phyloP scores from a whole-genome alignment of 2,329 filamentous ascomycete genomes.

The Dothideomycetes sp. region DNA sequence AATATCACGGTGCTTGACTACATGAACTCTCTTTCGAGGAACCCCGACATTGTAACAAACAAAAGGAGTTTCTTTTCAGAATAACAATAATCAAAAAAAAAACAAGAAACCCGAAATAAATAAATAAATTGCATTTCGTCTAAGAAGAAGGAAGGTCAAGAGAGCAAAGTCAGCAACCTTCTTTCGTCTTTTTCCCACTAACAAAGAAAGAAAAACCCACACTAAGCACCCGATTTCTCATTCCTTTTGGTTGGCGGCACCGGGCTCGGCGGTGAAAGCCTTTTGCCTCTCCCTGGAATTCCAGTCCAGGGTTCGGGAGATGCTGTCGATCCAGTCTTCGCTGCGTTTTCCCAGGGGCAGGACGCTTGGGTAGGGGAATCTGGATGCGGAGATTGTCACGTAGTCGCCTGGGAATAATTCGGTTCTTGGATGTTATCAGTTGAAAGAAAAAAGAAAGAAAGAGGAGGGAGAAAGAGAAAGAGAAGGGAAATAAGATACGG shows the following conservation, averaged over 20 bases:
- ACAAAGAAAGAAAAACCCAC: too few species aligned
- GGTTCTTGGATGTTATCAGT: slow-evolving; percentile 18
- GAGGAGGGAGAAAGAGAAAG: neutral
- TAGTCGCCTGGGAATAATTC: slow-evolving; percentile 73
- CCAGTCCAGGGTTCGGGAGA: slow-evolving; percentile 70
- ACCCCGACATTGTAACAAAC: too few species aligned
- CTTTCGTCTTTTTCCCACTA: too few species aligned
- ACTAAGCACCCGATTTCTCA: neutral
- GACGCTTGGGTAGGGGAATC: slow-evolving; percentile 72
- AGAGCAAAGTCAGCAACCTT: too few species aligned
- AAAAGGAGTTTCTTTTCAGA: too few species aligned
- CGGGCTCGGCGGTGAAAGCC: slow-evolving; percentile 38
- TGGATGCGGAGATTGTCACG: slow-evolving; percentile 70
- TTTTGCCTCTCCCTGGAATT: slow-evolving; percentile 74
- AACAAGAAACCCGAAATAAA: too few species aligned
- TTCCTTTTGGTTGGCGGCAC: slow-evolving; percentile 1
- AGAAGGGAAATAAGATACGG: neutral
- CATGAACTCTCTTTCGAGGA: too few species aligned
- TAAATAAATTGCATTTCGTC: too few species aligned
- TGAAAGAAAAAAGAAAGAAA: neutral
- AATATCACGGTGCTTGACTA: too few species aligned
- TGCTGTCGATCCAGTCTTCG: slow-evolving; percentile 77
- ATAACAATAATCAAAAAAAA: too few species aligned
- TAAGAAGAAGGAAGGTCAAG: too few species aligned
- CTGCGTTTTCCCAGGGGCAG: slow-evolving; percentile 44